Conservation (phyloP, 768 basidiomycete genomes). For the Favolaschia claudopus region DNA sequence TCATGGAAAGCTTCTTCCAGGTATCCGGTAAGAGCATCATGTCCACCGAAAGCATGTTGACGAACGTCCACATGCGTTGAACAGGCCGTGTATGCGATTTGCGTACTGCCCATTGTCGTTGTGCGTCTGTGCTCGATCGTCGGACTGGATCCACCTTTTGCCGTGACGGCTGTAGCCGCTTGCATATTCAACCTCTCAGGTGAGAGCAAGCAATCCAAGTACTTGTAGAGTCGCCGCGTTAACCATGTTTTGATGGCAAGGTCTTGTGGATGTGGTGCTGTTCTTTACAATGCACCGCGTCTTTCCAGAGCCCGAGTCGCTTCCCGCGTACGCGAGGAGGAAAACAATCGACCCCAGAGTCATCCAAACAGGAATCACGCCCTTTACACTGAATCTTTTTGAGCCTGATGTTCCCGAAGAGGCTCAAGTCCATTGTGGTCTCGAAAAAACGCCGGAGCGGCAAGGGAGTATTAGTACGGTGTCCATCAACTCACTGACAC, state of each 20-base stretch:
- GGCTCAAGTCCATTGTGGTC: background rate
- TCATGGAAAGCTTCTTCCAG: no score
- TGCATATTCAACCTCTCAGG: constrained; percentile 21
- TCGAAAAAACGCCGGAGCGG: background rate
- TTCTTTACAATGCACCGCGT: constrained; percentile 23
- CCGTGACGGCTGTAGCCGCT: constrained; percentile 10
- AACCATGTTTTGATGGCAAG: background rate
- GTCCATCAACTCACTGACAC: constrained; percentile 10
- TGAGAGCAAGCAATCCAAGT: background rate
- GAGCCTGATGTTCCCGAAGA: background rate
- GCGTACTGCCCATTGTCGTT: constrained; percentile 19
- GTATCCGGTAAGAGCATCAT: background rate
- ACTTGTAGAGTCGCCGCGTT: background rate
- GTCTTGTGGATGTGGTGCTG: constrained; percentile 29
- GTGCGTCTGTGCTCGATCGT: constrained; percentile 14
- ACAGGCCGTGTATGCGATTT: constrained; percentile 21
- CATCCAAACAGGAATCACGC: constrained; percentile 8
- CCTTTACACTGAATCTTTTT: background rate
- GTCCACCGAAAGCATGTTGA: background rate
- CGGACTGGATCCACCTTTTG: constrained; percentile 9
- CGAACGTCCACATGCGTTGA: no score
- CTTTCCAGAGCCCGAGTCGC: constrained; percentile 15
- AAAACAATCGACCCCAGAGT: constrained; percentile 20
- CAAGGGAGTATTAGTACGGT: background rate
- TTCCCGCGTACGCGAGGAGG: constrained; percentile 20